Conservation (phyloP, 352 stramenopile species). For the Globisporangium viniferum region DNA sequence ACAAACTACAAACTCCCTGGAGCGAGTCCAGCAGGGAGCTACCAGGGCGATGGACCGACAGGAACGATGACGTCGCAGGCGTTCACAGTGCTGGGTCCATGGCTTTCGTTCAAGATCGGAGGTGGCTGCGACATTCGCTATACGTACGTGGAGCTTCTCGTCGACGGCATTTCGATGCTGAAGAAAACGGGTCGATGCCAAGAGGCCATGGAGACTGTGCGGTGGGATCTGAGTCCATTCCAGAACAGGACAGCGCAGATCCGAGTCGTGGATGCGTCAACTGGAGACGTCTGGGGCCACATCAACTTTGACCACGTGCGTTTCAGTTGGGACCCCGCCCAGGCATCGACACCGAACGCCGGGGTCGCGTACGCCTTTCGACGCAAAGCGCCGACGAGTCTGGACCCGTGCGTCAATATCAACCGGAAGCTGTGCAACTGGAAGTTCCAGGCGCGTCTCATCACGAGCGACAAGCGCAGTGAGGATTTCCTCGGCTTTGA, state of each 20-base stretch:
- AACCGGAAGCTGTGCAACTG: conserved; percentile 76
- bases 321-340: conserved; percentile 89
- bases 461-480: conserved; percentile 87
- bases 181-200: conserved; percentile 87
- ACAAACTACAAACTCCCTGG: conserved; percentile 80
- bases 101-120: conserved; percentile 93
- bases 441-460: conserved; percentile 85
- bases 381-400: conserved; percentile 47
- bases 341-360: conserved; percentile 59
- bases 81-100: conserved; percentile 89
- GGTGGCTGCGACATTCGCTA: conserved; percentile 92
- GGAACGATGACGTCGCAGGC: conserved; percentile 93
- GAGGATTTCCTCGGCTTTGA: conserved; percentile 85
- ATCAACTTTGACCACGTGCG: conserved; percentile 96
- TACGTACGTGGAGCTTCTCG: conserved; percentile 93
- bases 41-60: conserved; percentile 87
- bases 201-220: conserved; percentile 87
- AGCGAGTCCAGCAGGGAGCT: conserved; percentile 55
- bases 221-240: conserved; percentile 88
- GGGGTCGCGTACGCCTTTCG: conserved; percentile 82
- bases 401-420: conserved; percentile 59
- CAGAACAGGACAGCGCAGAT: conserved; percentile 84
- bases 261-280: conserved; percentile 91
- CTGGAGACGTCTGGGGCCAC: conserved; percentile 88
- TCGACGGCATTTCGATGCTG: conserved; percentile 89